phyloP scores from a whole-genome alignment of 495 filamentous ascomycete species.

The Physcia stellaris region DNA sequence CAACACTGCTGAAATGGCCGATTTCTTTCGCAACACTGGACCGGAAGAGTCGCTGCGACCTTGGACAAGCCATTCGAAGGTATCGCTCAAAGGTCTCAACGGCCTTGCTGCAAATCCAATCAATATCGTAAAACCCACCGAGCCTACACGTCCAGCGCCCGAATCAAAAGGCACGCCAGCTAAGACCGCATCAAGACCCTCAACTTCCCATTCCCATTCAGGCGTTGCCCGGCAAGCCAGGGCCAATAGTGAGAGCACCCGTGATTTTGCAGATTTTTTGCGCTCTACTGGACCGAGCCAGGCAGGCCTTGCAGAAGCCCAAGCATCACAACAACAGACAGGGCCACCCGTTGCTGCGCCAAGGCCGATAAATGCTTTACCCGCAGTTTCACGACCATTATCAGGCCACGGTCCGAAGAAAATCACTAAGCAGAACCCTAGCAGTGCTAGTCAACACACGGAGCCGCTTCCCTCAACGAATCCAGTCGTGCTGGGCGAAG shows the following conservation, averaged over 20 bases:
- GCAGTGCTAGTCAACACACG: constrained; percentile 7
- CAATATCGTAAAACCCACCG: not conserved
- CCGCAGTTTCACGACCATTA: not conserved
- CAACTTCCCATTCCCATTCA: no score
- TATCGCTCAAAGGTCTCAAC: constrained; percentile 14
- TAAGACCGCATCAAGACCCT: not conserved
- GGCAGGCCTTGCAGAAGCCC: no score
- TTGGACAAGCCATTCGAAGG: constrained; percentile 5
- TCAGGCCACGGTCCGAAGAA: no score
- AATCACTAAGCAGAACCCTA: constrained; percentile 10
- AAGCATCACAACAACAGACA: no score
- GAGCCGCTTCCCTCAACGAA: no score
- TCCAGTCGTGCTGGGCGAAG: no score
- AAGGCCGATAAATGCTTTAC: not conserved
- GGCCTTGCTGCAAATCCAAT: constrained; percentile 15
- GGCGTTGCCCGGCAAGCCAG: constrained; percentile 49
- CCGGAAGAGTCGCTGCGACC: constrained; percentile 6
- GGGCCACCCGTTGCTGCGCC: not conserved
- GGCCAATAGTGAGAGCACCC: constrained; percentile 42
- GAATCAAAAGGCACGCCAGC: not conserved
- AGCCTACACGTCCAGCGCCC: not conserved
- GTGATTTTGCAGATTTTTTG: constrained; percentile 77
- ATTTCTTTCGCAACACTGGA: constrained; percentile 20
- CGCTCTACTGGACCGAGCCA: constrained; percentile 59
- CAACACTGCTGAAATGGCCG: constrained; percentile 23